phyloP scores from a whole-genome alignment of 306 rosid species.

The Fragaria ananassa region DNA sequence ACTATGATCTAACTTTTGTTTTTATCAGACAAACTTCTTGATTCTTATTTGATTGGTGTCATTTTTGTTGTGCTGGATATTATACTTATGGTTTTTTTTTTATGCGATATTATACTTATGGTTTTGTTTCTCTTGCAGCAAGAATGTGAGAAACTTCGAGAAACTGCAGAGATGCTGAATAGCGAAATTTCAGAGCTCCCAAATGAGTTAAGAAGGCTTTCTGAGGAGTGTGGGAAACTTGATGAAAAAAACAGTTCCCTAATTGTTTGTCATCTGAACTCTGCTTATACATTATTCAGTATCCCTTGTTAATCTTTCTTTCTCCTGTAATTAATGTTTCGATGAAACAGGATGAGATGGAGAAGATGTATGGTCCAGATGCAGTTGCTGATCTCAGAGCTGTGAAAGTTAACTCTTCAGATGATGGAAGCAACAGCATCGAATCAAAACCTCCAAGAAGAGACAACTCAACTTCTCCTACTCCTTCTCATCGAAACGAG shows the following conservation, averaged over 20 bases:
- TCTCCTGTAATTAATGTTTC: constrained; percentile 20
- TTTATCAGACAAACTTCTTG: neutral
- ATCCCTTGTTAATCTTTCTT: neutral
- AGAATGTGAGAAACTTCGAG: constrained; percentile 27
- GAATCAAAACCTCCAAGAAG: constrained; percentile 7
- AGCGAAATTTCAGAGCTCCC: constrained; percentile 11
- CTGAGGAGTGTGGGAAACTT: constrained; percentile 28
- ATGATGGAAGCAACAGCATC: constrained; percentile 2
- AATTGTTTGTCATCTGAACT: constrained; percentile 34
- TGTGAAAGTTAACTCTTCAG: constrained; percentile 19
- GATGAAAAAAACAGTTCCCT: constrained; percentile 27
- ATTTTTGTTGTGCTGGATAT: neutral
- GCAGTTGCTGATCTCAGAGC: constrained; percentile 28
- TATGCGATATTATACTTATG: neutral
- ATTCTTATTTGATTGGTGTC: neutral
- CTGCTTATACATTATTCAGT: constrained; percentile 9
- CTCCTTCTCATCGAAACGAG: neutral
- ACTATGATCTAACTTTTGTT: neutral
- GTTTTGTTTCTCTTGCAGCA: constrained; percentile 27
- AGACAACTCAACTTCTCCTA: constrained; percentile 4
- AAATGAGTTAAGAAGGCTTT: constrained; percentile 21
- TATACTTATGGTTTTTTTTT: neutral
- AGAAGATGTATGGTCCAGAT: constrained; percentile 27
- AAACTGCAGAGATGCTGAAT: constrained; percentile 7
- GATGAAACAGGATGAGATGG: constrained; percentile 35